Conservation (phyloP, 1,284 basidiomycete species). For the Spongispora temasekensis region DNA sequence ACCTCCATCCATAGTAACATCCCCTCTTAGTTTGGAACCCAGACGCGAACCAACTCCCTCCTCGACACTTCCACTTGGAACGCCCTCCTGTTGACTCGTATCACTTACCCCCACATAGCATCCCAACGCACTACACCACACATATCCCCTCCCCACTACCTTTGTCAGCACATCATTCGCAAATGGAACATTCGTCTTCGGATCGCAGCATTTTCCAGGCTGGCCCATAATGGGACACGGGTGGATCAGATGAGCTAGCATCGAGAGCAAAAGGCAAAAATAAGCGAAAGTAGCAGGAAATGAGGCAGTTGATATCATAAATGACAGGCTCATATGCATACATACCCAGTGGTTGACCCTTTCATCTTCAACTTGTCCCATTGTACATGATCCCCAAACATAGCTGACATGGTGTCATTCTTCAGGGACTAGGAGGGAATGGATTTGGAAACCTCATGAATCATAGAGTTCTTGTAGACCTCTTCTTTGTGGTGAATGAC, state of each 20-base stretch:
- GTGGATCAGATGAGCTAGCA: constrained; percentile 58
- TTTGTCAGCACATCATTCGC: constrained; percentile 61
- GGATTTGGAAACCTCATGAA: constrained; percentile 58
- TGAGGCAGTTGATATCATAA: neutral
- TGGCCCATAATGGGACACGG: constrained; percentile 67
- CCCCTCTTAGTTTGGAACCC: neutral
- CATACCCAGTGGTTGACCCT: constrained; percentile 59
- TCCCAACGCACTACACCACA: constrained; percentile 60
- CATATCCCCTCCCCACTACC: constrained; percentile 62
- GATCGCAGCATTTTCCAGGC: constrained; percentile 71
- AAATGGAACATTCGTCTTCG: constrained; percentile 75
- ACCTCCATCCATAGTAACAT: neutral
- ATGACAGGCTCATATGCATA: neutral
- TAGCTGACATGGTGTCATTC: constrained; percentile 70
- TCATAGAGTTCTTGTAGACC: constrained; percentile 61
- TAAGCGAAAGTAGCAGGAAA: neutral
- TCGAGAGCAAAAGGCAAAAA: constrained; percentile 6
- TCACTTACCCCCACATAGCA: constrained; percentile 46
- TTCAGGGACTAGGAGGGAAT: constrained; percentile 54
- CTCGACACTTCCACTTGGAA: neutral
- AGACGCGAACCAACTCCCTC: neutral
- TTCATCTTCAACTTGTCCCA: constrained; percentile 70
- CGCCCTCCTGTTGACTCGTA: neutral
- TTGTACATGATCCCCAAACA: constrained; percentile 75
- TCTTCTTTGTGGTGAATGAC: constrained; percentile 43